A percentile compares a stretch with the other conserved stretches of the same genome.
Evolutionary conservation across 108 stramenopile genomes (phyloP).

Genomic region (Stephanodiscus triporus): DNA sequence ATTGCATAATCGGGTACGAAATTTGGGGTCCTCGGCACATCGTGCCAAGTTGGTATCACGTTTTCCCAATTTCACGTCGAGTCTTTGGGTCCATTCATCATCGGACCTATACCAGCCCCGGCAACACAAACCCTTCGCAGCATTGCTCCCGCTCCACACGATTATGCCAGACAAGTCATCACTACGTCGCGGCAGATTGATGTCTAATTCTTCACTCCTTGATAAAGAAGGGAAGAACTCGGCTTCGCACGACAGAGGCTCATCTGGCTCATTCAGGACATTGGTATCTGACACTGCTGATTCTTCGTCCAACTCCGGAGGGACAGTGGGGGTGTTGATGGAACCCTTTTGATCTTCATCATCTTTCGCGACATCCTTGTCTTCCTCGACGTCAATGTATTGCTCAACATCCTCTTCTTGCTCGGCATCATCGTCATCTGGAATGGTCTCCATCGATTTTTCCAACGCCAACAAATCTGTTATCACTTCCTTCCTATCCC

Average conservation of each 20-base stretch:
- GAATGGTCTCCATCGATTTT: constrained; percentile 31
- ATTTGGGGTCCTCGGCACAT: constrained; percentile 86
- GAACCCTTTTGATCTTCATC: neutral
- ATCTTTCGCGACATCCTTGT: neutral
- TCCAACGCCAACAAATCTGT: constrained; percentile 2
- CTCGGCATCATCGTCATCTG: constrained; percentile 23
- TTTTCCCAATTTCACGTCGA: constrained; percentile 67
- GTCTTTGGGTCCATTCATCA: constrained; percentile 76
- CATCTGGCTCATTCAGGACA: constrained; percentile 4
- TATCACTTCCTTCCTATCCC: constrained; percentile 1
- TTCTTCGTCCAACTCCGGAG: constrained; percentile 26
- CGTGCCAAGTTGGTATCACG: constrained; percentile 74
- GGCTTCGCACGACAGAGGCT: neutral
- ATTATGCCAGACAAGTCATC: constrained; percentile 74
- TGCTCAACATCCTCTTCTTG: constrained; percentile 19
- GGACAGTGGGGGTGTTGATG: neutral
- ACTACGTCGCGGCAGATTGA: neutral
- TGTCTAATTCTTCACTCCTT: constrained; percentile 4
- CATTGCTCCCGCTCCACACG: constrained; percentile 82
- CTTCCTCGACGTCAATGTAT: neutral
- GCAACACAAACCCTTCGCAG: constrained; percentile 72
- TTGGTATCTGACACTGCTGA: constrained; percentile 4
- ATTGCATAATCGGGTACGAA: constrained; percentile 93
- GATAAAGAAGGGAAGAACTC: neutral
- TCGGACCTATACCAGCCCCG: constrained; percentile 87